Evolutionary conservation across 1,284 basidiomycete species (phyloP).

Genomic region (Trametes hirsuta): DNA sequence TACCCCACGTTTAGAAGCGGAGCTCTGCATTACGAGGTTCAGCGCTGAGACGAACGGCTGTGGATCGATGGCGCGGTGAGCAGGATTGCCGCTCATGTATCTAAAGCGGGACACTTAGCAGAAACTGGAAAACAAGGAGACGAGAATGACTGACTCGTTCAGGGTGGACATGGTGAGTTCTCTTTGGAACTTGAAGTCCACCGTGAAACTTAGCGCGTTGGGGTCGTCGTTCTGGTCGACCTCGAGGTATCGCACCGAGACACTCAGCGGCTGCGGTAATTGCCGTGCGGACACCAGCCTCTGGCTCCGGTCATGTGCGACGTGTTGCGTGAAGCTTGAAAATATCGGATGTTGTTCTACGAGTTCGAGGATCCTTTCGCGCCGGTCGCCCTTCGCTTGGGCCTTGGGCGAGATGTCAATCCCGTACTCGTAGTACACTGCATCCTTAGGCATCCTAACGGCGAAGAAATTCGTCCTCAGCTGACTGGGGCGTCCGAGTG

Average conservation of each 20-base stretch:
- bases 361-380: constrained; percentile 58
- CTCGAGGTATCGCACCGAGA: constrained; percentile 55
- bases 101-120: constrained; percentile 37
- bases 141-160: constrained; percentile 46
- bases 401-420: constrained; percentile 58
- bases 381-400: constrained; percentile 52
- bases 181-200: constrained; percentile 52
- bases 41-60: constrained; percentile 61
- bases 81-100: constrained; percentile 50
- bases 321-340: constrained; percentile 44
- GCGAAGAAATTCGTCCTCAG: constrained; percentile 74
- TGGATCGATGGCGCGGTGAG: constrained; percentile 48
- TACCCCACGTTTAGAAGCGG: constrained; percentile 54
- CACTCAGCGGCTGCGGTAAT: constrained; percentile 59
- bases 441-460: constrained; percentile 49
- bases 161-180: constrained; percentile 50
- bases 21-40: constrained; percentile 66
- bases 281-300: constrained; percentile 57
- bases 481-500: constrained; percentile 50
- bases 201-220: constrained; percentile 50
- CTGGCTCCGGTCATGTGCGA: constrained; percentile 66
- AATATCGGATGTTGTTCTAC: constrained; percentile 53
- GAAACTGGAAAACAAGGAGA: background rate
- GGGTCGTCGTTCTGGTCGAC: constrained; percentile 52
- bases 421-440: constrained; percentile 60